Evolutionary conservation across 306 rosid genomes (phyloP).

Genomic region (Cicer pinnatifidum): DNA sequence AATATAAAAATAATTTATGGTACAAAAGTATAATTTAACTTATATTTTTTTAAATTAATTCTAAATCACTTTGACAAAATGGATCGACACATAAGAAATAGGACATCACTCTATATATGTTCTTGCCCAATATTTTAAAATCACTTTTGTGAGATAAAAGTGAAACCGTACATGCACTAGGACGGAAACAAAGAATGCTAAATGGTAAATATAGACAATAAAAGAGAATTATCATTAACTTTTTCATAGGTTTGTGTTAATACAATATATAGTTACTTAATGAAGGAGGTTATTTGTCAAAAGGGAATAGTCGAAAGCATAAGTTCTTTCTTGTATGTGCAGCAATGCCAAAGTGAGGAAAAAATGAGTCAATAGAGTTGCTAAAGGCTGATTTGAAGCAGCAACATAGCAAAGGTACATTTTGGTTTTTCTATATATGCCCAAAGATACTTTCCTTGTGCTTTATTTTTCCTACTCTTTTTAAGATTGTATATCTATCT

Average conservation of each 20-base stretch:
- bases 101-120: too few relatives aligned
- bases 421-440: conserved; percentile 29
- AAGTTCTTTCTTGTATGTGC: conserved; percentile 61
- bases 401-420: conserved; percentile 46
- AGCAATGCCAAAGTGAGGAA: conserved; percentile 54
- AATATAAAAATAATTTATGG: too few relatives aligned
- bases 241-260: conserved; percentile 27
- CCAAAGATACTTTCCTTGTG: conserved; percentile 55
- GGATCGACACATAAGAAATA: too few relatives aligned
- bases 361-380: conserved; percentile 35
- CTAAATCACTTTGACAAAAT: too few relatives aligned
- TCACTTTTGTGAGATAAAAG: too few relatives aligned
- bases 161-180: too few relatives aligned
- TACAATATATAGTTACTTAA: conserved; percentile 29
- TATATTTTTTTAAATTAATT: too few relatives aligned
- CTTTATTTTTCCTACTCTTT: conserved; percentile 47
- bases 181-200: too few relatives aligned
- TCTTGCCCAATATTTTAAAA: too few relatives aligned
- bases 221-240: background rate
- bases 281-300: conserved; percentile 33
- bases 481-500: conserved; percentile 24
- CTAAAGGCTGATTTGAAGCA: conserved; percentile 41
- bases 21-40: too few relatives aligned
- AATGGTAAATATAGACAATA: too few relatives aligned
- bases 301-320: conserved; percentile 46